Percentiles rank a stretch among this genome's conserved stretches.
Evolutionary conservation across 805 yeast genomes (phyloP).

Genomic region (Ogataea haglerorum): DNA sequence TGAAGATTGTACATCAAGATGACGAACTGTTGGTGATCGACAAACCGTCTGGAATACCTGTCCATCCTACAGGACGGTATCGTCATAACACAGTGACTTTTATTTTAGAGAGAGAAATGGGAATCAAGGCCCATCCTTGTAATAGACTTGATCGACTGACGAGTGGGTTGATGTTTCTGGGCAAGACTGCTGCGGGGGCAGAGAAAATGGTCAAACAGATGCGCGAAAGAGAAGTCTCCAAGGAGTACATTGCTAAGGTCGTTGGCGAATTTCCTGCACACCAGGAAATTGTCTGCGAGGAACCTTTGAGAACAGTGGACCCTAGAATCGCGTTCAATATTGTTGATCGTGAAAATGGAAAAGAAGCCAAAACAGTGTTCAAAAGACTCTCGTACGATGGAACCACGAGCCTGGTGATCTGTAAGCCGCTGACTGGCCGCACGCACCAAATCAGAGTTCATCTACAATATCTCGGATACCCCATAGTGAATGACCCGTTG

Average conservation of each 20-base stretch:
- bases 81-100: slow-evolving; percentile 73
- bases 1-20: slow-evolving; percentile 69
- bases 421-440: slow-evolving; percentile 87
- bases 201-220: slow-evolving; percentile 70
- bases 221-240: slow-evolving; percentile 67
- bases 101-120: slow-evolving; percentile 68
- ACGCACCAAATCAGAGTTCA: slow-evolving; percentile 96
- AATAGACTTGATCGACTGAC: slow-evolving; percentile 88
- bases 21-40: slow-evolving; percentile 78
- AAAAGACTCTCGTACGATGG: slow-evolving; percentile 66
- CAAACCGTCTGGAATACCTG: slow-evolving; percentile 93
- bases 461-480: slow-evolving; percentile 81
- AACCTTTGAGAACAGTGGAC: slow-evolving; percentile 66
- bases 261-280: slow-evolving; percentile 76
- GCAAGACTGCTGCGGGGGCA: slow-evolving; percentile 76
- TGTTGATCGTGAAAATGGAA: slow-evolving; percentile 51
- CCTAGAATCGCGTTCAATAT: slow-evolving; percentile 71
- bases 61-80: slow-evolving; percentile 90
- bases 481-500: slow-evolving; percentile 90
- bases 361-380: slow-evolving; percentile 73
- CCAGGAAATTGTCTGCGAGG: slow-evolving; percentile 49
- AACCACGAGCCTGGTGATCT: slow-evolving; percentile 63
- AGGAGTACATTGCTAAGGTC: slow-evolving; percentile 85
- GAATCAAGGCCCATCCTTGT: slow-evolving; percentile 70
- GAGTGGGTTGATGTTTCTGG: slow-evolving; percentile 89